phyloP scores from a whole-genome alignment of 2,329 filamentous ascomycete species.

The Teratosphaeriaceae sp. region DNA sequence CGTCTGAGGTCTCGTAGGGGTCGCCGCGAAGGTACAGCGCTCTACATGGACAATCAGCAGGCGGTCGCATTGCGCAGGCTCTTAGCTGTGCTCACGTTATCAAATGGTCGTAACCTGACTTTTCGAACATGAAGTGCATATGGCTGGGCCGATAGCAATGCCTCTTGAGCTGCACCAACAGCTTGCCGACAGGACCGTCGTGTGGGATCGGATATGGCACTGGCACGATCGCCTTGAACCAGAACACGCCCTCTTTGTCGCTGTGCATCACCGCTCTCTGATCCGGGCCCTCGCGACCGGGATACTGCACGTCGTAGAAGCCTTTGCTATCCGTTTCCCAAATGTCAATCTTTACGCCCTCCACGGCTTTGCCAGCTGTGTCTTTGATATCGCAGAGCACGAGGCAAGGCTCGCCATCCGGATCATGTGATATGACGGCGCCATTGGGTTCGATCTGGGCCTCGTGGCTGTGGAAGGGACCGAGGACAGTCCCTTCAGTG shows the following conservation, averaged over 20 bases:
- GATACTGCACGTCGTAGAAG: constrained; percentile 75
- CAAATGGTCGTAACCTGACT: constrained; percentile 68
- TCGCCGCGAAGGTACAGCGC: constrained; percentile 72
- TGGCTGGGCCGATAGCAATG: constrained; percentile 73
- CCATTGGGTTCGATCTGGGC: constrained; percentile 54
- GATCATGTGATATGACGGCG: constrained; percentile 59
- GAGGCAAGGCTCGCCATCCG: constrained; percentile 61
- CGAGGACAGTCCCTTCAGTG: constrained; percentile 75
- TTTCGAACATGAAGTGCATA: constrained; percentile 86
- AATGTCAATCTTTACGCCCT: constrained; percentile 66
- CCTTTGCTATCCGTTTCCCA: constrained; percentile 82
- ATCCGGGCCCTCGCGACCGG: constrained; percentile 57
- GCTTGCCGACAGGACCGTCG: constrained; percentile 73
- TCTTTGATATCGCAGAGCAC: constrained; percentile 68
- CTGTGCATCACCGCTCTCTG: constrained; percentile 64
- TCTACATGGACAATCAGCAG: constrained; percentile 35
- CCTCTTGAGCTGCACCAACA: constrained; percentile 59
- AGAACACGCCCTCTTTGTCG: constrained; percentile 68
- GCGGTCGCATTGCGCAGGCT: neutral
- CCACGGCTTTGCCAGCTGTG: constrained; percentile 54
- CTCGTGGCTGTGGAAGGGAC: constrained; percentile 78
- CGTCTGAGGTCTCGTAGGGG: constrained; percentile 75
- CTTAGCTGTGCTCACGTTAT: constrained; percentile 59
- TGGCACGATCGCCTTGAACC: constrained; percentile 78
- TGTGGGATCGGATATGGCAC: constrained; percentile 81